These are phyloP conservation scores for Bombardia bombarda DNA, from an alignment of 495 filamentous ascomycete species.

Conservation along the genomic window DNA sequence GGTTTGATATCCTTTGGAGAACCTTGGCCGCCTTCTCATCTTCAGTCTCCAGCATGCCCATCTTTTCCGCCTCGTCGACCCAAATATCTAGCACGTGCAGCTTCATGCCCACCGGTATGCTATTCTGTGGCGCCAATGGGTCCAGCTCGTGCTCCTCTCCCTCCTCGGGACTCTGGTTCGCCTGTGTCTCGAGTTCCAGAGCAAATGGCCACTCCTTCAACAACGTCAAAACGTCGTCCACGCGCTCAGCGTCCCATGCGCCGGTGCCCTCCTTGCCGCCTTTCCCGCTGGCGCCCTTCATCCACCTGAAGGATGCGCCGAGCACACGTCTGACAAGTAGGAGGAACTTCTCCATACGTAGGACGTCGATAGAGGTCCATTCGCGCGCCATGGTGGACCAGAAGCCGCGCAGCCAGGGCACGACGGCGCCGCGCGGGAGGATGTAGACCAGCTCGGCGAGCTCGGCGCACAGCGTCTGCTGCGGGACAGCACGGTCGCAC, in stretches of 20 bases:
- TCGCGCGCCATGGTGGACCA: slow-evolving; percentile 83
- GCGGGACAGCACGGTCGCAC: slow-evolving; percentile 78
- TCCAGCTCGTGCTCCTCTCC: slow-evolving; percentile 6
- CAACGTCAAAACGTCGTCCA: slow-evolving; percentile 31
- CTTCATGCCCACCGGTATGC: slow-evolving; percentile 68
- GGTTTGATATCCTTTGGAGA: slow-evolving; percentile 23
- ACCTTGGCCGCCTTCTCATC: slow-evolving; percentile 28
- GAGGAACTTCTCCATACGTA: slow-evolving; percentile 91
- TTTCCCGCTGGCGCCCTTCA: slow-evolving; percentile 29
- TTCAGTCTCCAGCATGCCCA: slow-evolving; percentile 43
- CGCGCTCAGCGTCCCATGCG: slow-evolving; percentile 24
- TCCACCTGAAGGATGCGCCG: slow-evolving; percentile 54
- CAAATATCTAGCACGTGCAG: slow-evolving; percentile 89
- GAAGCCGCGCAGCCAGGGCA: slow-evolving; percentile 64
- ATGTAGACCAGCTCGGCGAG: slow-evolving; percentile 65
- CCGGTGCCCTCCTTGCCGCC: slow-evolving; percentile 3
- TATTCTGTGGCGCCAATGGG: slow-evolving; percentile 27
- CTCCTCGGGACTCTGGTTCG: too few species aligned
- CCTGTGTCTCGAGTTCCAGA: slow-evolving; percentile 25
- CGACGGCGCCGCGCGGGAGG: slow-evolving; percentile 54
- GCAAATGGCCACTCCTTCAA: slow-evolving; percentile 38
- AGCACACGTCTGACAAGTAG: slow-evolving; percentile 73
- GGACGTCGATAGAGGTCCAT: slow-evolving; percentile 72
- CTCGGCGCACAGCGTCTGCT: slow-evolving; percentile 73
- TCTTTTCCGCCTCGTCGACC: slow-evolving; percentile 75